Base-by-base conservation (phyloP, 306 rosid genomes). In the Citrullus colocynthis region DNA sequence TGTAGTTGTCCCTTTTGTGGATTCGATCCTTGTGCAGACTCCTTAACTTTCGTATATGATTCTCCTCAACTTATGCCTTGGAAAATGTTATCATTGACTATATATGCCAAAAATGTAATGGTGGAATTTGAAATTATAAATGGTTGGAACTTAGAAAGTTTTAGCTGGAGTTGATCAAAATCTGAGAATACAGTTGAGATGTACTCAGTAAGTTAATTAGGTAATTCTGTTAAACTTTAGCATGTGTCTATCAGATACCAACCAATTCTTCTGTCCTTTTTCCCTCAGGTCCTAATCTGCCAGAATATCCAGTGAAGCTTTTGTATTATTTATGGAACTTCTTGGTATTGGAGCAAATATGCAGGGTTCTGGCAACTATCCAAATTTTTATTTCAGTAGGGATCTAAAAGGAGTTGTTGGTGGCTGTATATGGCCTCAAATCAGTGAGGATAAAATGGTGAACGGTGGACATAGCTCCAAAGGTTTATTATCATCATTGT, bases 261-360 rank as follows among this genome's bases (percentile, higher is more conserved):
- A 51, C 9, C 9, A 45, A 48, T 52, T 73, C 61, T 28, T 73
- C 39, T 73, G 37, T 9, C n/a, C 39, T 73, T 73, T 45, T 73
- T 0, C 9, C 14, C 41, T 51, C 77, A 73, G 61, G 61, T 49
- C 61, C 24, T 69, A 69, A 0, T 13, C 60, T 57, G 17, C 15
- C 55, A 55, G 78, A 52, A 52, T 63, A 20, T 24, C 58, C 34
- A 32, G 77, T 52, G 61, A 51, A 73, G 21, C 44, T 3, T 73
- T 73, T 73, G 30, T 49, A 18, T 30, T 16, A 52, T 73, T 73
- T 73, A 73, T 73, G 77, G 77, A 73, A 73, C 60, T 73, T 73
- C 77, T 73, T 73, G 77, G 61, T 30, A 76, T 76, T 57, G 79
- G 79, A 57, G 79, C 21, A 37, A 57, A 57, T 9, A 76, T 76